Evolutionary conservation across 106 monocot species (phyloP).

Genomic region (Dactylorhiza incarnata): DNA sequence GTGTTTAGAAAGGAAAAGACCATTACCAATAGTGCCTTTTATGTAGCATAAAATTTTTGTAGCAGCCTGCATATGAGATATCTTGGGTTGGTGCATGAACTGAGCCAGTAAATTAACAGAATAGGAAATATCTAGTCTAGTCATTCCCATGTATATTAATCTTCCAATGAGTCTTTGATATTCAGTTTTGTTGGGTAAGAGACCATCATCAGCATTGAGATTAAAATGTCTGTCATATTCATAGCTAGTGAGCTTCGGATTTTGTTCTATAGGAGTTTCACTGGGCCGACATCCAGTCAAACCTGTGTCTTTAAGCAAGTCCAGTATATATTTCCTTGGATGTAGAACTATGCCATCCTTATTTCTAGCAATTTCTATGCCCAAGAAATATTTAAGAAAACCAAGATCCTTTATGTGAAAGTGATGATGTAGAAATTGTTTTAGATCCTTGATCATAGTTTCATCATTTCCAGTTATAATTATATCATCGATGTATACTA

Average conservation of each 20-base stretch:
- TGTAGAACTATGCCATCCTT: background rate
- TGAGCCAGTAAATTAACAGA: background rate
- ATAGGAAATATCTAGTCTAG: too few species aligned
- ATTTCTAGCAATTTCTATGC: background rate
- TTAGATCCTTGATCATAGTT: background rate
- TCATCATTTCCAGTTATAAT: background rate
- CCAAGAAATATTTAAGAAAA: background rate
- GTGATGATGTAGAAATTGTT: background rate
- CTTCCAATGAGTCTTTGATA: too few species aligned
- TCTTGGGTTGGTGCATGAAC: background rate
- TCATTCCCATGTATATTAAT: too few species aligned
- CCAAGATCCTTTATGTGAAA: slow-evolving; percentile 6
- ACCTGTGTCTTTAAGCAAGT: background rate
- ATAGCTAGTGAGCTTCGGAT: too few species aligned
- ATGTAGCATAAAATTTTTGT: background rate
- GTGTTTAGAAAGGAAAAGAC: background rate
- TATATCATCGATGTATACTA: slow-evolving; percentile 6
- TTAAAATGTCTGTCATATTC: too few species aligned
- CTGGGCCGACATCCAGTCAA: too few species aligned
- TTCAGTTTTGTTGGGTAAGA: too few species aligned
- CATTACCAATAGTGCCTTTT: background rate
- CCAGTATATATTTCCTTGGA: background rate
- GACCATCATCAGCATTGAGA: too few species aligned
- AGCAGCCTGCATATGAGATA: background rate
- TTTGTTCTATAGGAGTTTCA: too few species aligned